Base-by-base conservation (phyloP, 2,329 filamentous ascomycete genomes). In the Botryosphaeria dothidea region DNA sequence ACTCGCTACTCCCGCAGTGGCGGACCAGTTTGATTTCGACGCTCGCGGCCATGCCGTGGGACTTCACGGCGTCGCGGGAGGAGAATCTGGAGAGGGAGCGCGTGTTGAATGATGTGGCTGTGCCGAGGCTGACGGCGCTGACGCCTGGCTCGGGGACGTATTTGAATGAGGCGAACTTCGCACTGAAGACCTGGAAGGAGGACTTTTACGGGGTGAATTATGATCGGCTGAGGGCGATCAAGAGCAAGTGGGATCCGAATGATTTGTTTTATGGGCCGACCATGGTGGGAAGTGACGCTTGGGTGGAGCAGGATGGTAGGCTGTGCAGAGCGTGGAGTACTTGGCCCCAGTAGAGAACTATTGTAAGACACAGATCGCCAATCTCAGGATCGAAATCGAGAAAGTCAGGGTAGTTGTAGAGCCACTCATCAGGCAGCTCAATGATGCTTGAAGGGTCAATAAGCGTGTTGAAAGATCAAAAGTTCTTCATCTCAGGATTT, bases 81-180 rank as follows among this genome's bases (percentile, higher is more conserved):
- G 46, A 9, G 13, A 49, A 58, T n/a, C 23, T 48, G 4, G 46
- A 6, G 27, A 17, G 21, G 19, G 8, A 25, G 52, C 4, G 13
- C n/a, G 9, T 11, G 52, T n/a, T 65, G 15, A 58, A 38, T 11
- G 52, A 61, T 2, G 29, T 60, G 2, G 63, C 43, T 4, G 25
- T 60, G n/a, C 52, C 63, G 29, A 7, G 7, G 48, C 7, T 61
- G 25, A 17, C 8, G 11, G 63, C 69, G 13, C 34, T 77, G 29
- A 77, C 74, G n/a, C 74, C 75, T 0, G 72, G 69, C 8, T 71
- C 73, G 6, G 75, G 75, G 1, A 74, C 51, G 9, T 65, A 65
- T 13, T 21, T 58, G 27, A 65, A 65, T 17, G 62, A 65, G 52
- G 62, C 62, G 11, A 51, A 38, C 8, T 64, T 57, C 3, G 11